Evolutionary conservation across 208 protist genomes (phyloP), one percentile per base, ranked within the genome.

Genomic region (Sergeia podlipaevii): DNA sequence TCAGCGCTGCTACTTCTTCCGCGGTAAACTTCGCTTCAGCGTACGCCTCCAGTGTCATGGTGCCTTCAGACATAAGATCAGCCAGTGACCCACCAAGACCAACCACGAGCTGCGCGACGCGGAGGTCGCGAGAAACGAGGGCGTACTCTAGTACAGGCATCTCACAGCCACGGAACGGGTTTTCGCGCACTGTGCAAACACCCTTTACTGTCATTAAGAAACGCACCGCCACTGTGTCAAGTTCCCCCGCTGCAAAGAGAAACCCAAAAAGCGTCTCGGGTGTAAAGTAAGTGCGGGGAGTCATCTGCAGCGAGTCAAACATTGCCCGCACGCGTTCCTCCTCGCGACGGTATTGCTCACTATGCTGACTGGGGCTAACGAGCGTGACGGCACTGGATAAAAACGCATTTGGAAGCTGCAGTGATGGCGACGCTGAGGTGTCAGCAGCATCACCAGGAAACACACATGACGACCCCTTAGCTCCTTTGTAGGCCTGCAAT

Each of bases 131-230:
- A 6, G 49, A 37, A 8, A 36, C 62, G 24, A 90, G 39, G 10
- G 80, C 77, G 55, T 71, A 72, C 71, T 93, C 76, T 34, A 93
- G 72, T 28, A 64, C 81, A 4, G 78, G 67, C 29, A 85, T 52
- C 42, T 68, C 65, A 4, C 24, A 27, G 4, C 66, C 56, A 18
- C 55, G 60, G 11, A 90, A 69, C 36, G 85, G 74, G 49, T 84
- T 65, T 10, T 46, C 45, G 43, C 74, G 70, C 2, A 87, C 81
- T 0, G 71, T 78, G 2, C 70, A 68, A 20, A 93, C 47, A 29
- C 74, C 66, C 27, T 72, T 57, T 13, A 67, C 56, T 4, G 84
- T 38, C 53, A 89, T 63, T 2, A 88, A 38, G 43, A 81, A 82
- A 20, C 61, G 64, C 32, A 87, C 51, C 21, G 64, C 62, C 34